Base-by-base conservation (phyloP, 768 basidiomycete genomes). In the Phaeotremella skinneri region DNA sequence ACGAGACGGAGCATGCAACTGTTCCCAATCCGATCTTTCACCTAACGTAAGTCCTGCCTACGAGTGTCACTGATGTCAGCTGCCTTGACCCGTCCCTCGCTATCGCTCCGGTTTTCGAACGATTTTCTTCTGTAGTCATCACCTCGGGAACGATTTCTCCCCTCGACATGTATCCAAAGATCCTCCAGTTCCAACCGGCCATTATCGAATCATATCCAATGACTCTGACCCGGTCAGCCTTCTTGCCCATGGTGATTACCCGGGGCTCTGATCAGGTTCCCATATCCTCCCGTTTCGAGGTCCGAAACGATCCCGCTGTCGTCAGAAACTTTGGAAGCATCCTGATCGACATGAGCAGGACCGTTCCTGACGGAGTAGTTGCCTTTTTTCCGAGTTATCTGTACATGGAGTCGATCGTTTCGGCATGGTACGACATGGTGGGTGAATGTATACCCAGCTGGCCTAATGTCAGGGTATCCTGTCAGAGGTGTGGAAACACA, bases 381-480 rank as follows among this genome's bases (percentile, higher is more conserved):
- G 93, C 92, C 3, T 99, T 99, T 82, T 99, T 99, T 79, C 96
- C 96, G 20, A 91, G 90, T 78, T 99, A 99, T 79, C 85, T 99
- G 14, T 99, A 99, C 78, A 99, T 99, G 96, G 96, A 99, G 78
- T 92, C 90, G 23, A 99, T 99, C 59, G 96, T 98, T 11, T 91
- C 92, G 1, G 96, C 96, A n/a, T 99, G 96, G 96, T 97, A 98
- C 73, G 96, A 99, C 77, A 99, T 99, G 96, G 96, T 93, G 75
- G 52, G 87, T 79, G 47, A 3, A 39, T 7, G 4, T 25, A 34
- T 23, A 23, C 48, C 41, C 14, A 61, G 2, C 23, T 42, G 62
- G 42, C 45, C 50, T n/a, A 26, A 23, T 32, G 27, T 27, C 70
- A 99, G 96, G 94, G 94, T 39, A 98, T 99, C 66, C 80, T 99